Conservation (phyloP, 139 green algal genomes). For the Chloropicon primus region DNA sequence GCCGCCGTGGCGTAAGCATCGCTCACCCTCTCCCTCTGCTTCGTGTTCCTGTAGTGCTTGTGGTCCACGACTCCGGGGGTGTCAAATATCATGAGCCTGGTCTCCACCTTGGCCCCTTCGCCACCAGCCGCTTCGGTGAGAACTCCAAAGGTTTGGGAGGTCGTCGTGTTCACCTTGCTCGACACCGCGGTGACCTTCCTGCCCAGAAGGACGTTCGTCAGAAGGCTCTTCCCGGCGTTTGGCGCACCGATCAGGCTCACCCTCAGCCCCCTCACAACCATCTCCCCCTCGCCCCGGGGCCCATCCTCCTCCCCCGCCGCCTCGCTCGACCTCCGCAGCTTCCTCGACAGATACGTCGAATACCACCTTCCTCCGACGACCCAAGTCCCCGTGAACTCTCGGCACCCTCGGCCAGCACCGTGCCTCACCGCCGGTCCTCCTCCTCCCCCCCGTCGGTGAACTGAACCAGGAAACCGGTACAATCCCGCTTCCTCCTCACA, state of each 20-base stretch:
- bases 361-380: too few species aligned
- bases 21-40: constrained; percentile 28
- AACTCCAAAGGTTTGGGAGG: constrained; percentile 33
- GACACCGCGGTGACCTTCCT: constrained; percentile 62
- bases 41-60: not conserved
- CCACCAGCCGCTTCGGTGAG: constrained; percentile 27
- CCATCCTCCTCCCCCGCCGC: too few species aligned
- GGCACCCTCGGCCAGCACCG: too few species aligned
- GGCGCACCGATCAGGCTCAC: constrained; percentile 34
- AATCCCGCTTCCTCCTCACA: too few species aligned
- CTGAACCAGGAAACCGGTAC: too few species aligned
- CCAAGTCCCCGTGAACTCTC: too few species aligned
- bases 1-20: constrained; percentile 40
- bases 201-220: constrained; percentile 38
- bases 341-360: too few species aligned
- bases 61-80: constrained; percentile 47
- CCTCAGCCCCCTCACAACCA: not conserved
- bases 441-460: too few species aligned
- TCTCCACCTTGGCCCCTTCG: not conserved
- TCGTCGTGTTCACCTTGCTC: constrained; percentile 67
- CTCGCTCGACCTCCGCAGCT: too few species aligned
- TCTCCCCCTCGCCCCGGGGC: too few species aligned
- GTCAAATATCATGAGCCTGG: constrained; percentile 48
- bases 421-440: too few species aligned
- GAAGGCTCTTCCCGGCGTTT: constrained; percentile 44